Percentiles rank a stretch among this genome's conserved stretches.
phyloP scores from a whole-genome alignment of 2,329 filamentous ascomycete genomes.

The Aspergillus fumigatus region DNA sequence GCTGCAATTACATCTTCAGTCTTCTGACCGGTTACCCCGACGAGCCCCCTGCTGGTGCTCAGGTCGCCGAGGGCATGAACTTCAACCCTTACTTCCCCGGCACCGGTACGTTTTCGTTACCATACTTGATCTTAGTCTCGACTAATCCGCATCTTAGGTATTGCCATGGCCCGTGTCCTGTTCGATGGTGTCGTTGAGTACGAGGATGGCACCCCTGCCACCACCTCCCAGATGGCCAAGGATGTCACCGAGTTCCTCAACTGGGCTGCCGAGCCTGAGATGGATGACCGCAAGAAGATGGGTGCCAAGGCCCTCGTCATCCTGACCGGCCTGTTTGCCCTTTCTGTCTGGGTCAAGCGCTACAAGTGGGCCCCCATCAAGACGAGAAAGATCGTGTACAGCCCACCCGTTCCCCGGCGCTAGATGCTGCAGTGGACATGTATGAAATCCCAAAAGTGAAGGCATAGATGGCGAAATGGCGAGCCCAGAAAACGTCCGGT shows the following conservation, averaged over 20 bases:
- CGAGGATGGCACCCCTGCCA: slow-evolving; percentile 90
- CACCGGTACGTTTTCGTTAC: slow-evolving; percentile 57
- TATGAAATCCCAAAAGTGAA: slow-evolving; percentile 29
- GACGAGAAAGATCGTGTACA: slow-evolving; percentile 88
- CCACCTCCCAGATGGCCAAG: slow-evolving; percentile 99
- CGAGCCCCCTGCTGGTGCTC: slow-evolving; percentile 84
- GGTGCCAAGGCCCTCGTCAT: slow-evolving; percentile 92
- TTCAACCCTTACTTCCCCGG: slow-evolving; percentile 99
- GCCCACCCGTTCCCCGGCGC: slow-evolving; percentile 56
- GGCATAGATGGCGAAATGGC: slow-evolving; percentile 19
- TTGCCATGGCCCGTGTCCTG: slow-evolving; percentile 97
- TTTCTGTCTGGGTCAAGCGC: slow-evolving; percentile 97
- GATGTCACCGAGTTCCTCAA: slow-evolving; percentile 98
- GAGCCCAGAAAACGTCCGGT: slow-evolving; percentile 23
- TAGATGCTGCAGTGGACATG: slow-evolving; percentile 25
- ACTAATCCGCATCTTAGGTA: slow-evolving; percentile 45
- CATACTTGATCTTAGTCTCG: not conserved
- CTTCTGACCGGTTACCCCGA: slow-evolving; percentile 97
- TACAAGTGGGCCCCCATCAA: slow-evolving; percentile 99
- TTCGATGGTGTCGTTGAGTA: slow-evolving; percentile 98
- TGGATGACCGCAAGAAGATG: slow-evolving; percentile 99
- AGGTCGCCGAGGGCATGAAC: slow-evolving; percentile 85
- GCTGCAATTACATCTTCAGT: slow-evolving; percentile 97
- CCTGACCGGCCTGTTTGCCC: slow-evolving; percentile 69
- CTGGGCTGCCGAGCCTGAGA: slow-evolving; percentile 98